Evolutionary conservation across 129 eudicot species (phyloP).

Genomic region (Solidago caesia): DNA sequence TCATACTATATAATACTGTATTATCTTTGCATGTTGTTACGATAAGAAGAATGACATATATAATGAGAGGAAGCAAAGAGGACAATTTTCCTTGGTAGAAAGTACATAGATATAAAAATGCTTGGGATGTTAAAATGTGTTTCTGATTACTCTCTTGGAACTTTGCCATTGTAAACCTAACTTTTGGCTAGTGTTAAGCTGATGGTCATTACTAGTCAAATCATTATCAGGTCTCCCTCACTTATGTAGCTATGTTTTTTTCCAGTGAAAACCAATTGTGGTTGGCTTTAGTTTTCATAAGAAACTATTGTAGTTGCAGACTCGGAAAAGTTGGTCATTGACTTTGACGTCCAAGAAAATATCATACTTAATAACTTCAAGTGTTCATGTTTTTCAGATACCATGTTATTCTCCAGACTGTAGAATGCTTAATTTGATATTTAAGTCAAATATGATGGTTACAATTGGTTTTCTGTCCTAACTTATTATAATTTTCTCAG

Average conservation of each 20-base stretch:
- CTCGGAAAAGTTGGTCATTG: background rate
- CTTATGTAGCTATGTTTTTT: background rate
- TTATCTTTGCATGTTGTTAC: background rate
- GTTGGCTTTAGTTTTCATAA: background rate
- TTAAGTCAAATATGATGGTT: background rate
- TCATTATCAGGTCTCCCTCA: background rate
- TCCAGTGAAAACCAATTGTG: background rate
- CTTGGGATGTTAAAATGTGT: background rate
- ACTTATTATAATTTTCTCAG: background rate
- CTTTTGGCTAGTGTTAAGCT: background rate
- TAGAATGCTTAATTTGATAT: background rate
- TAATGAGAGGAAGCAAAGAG: slow-evolving; percentile 4
- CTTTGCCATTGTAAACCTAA: background rate
- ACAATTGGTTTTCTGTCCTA: background rate
- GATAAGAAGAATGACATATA: background rate
- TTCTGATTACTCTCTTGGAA: background rate
- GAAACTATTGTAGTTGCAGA: background rate
- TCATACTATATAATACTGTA: too few species aligned
- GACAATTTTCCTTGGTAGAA: background rate
- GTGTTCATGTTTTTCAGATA: background rate
- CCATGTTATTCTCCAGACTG: background rate
- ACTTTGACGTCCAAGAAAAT: background rate
- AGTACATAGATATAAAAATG: background rate
- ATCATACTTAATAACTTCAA: background rate
- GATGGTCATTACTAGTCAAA: background rate